phyloP scores from a whole-genome alignment of 208 protist species.

The Trichomonas vaginalis region DNA sequence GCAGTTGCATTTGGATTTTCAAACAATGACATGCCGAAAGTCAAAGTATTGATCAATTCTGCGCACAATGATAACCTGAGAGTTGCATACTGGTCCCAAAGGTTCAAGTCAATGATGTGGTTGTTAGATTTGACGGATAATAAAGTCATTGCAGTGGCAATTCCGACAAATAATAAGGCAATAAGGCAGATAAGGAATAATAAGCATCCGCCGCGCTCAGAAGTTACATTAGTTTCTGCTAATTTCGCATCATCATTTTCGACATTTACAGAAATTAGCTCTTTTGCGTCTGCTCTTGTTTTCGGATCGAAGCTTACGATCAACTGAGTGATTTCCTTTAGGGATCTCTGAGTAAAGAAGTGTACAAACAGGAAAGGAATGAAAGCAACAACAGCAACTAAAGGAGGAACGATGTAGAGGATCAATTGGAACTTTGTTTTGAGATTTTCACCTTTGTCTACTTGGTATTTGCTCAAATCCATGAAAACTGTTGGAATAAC shows the following conservation, averaged over 20 bases:
- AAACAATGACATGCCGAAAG: background rate
- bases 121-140: background rate
- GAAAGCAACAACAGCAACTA: background rate
- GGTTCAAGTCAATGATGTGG: background rate
- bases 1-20: background rate
- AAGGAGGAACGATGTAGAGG: background rate
- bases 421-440: background rate
- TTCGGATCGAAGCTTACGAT: background rate
- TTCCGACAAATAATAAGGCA: background rate
- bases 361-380: background rate
- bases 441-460: background rate
- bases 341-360: background rate
- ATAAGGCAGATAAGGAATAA: background rate
- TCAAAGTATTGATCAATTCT: background rate
- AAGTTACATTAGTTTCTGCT: background rate
- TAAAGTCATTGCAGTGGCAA: background rate
- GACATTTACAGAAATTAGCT: background rate
- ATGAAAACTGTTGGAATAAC: background rate
- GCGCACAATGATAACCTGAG: background rate
- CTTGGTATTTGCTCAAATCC: background rate
- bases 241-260: background rate
- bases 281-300: background rate
- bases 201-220: background rate
- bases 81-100: background rate
- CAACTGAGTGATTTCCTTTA: background rate